Evolutionary conservation across 371 early-diverging fungal species (phyloP).

Genomic region (Zychaea mexicana): DNA sequence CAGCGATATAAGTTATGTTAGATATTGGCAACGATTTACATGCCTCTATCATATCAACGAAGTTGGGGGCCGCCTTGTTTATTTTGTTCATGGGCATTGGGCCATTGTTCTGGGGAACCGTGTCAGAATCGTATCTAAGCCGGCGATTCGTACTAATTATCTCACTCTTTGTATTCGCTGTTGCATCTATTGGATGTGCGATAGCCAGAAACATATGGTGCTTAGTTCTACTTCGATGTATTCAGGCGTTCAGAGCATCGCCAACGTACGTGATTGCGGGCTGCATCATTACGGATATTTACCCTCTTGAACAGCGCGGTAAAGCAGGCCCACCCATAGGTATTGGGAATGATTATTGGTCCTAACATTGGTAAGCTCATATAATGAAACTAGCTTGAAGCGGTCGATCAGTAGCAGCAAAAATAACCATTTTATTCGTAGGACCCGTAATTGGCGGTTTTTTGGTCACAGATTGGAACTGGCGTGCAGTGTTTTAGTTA

Average conservation of each 20-base stretch:
- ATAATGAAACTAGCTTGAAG: too few species aligned
- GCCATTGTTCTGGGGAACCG: constrained; percentile 64
- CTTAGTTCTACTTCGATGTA: constrained; percentile 63
- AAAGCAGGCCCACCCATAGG: constrained; percentile 48
- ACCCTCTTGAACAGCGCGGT: constrained; percentile 23
- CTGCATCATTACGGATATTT: constrained; percentile 35
- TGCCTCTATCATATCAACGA: constrained; percentile 52
- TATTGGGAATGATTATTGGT: constrained; percentile 48
- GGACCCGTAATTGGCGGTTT: constrained; percentile 19
- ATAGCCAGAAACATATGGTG: constrained; percentile 57
- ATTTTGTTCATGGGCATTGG: constrained; percentile 59
- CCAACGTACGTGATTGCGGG: constrained; percentile 65
- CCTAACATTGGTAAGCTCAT: constrained; percentile 24
- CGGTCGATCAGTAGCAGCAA: background rate
- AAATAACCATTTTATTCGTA: too few species aligned
- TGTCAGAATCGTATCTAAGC: constrained; percentile 57
- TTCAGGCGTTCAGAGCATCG: constrained; percentile 71
- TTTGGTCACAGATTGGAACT: constrained; percentile 37
- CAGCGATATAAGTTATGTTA: too few species aligned
- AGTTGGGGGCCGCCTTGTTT: constrained; percentile 57
- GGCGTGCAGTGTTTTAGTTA: constrained; percentile 66
- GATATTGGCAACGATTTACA: too few species aligned
- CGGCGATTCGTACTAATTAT: constrained; percentile 57
- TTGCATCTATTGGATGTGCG: constrained; percentile 66
- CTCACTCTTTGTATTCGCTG: constrained; percentile 58